Conservation (phyloP, 2,329 filamentous ascomycete species). For the Alternaria viburni region DNA sequence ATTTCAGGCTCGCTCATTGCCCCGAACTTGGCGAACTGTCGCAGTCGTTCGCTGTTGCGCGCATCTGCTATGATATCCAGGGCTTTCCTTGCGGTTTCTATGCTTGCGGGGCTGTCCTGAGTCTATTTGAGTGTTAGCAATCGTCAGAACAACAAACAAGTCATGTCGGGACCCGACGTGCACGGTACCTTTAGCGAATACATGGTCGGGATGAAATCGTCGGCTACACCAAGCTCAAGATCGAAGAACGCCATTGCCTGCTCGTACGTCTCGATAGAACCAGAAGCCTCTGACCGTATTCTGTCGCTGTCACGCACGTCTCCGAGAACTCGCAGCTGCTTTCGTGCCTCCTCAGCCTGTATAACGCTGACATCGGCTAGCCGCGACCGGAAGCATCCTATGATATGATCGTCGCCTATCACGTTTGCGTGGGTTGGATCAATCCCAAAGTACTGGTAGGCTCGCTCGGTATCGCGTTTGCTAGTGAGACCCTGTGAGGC, state of each 20-base stretch:
- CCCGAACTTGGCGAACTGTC: constrained; percentile 60
- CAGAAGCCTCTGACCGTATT: constrained; percentile 65
- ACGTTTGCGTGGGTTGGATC: constrained; percentile 46
- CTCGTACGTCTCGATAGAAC: constrained; percentile 65
- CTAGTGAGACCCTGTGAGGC: constrained; percentile 65
- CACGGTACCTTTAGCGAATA: constrained; percentile 60
- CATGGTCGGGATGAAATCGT: constrained; percentile 65
- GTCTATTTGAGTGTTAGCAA: constrained; percentile 46
- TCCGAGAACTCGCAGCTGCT: constrained; percentile 66
- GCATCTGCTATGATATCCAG: constrained; percentile 64
- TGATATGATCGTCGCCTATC: constrained; percentile 65
- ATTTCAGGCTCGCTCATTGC: constrained; percentile 59
- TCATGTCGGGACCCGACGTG: neutral
- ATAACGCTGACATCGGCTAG: constrained; percentile 60
- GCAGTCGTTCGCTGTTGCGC: constrained; percentile 62
- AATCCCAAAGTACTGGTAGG: constrained; percentile 67
- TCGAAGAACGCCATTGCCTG: constrained; percentile 69
- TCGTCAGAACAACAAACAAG: neutral
- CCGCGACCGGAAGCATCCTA: constrained; percentile 66
- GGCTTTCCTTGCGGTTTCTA: constrained; percentile 61
- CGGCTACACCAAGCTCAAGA: constrained; percentile 54
- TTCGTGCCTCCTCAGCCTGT: constrained; percentile 63
- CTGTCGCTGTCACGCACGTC: constrained; percentile 62
- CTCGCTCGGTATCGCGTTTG: constrained; percentile 61
- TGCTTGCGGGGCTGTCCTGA: constrained; percentile 58